A percentile compares a stretch with the other conserved stretches of the same genome.
Evolutionary conservation across 78 protist genomes (phyloP).

Genomic region (Cavenderia fasciculata): DNA sequence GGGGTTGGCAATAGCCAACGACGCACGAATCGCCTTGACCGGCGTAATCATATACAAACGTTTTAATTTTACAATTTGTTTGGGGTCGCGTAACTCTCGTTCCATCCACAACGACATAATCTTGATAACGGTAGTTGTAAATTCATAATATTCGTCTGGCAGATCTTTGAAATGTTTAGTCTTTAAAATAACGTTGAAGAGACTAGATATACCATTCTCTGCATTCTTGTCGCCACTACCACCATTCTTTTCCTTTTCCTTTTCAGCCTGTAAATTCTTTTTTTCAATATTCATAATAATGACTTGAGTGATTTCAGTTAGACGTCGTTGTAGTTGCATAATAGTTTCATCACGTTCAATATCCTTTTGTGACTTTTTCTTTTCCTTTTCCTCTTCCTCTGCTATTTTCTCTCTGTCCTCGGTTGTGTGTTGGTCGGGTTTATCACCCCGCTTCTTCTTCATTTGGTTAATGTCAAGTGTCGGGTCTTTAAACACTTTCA

Average conservation of each 20-base stretch:
- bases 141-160: constrained; percentile 25
- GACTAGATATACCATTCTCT: constrained; percentile 30
- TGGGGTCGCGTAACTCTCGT: constrained; percentile 58
- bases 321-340: background rate
- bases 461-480: background rate
- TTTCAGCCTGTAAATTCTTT: constrained; percentile 3
- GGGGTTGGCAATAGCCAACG: constrained; percentile 56
- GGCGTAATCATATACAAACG: constrained; percentile 69
- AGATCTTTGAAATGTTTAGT: constrained; percentile 21
- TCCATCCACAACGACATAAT: constrained; percentile 75
- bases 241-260: background rate
- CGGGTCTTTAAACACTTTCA: constrained; percentile 30
- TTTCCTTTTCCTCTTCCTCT: constrained; percentile 12
- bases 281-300: constrained; percentile 58
- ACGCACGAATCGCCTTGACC: constrained; percentile 56
- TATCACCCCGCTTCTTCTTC: background rate
- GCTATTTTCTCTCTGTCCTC: constrained; percentile 10
- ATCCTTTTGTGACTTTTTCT: constrained; percentile 18
- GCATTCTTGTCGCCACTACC: too few relatives aligned
- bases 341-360: constrained; percentile 66
- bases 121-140: background rate
- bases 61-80: constrained; percentile 44
- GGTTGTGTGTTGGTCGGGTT: constrained; percentile 24
- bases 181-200: constrained; percentile 15
- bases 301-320: constrained; percentile 56